Evolutionary conservation across 306 rosid species (phyloP).

Genomic region (Lupinus albus): DNA sequence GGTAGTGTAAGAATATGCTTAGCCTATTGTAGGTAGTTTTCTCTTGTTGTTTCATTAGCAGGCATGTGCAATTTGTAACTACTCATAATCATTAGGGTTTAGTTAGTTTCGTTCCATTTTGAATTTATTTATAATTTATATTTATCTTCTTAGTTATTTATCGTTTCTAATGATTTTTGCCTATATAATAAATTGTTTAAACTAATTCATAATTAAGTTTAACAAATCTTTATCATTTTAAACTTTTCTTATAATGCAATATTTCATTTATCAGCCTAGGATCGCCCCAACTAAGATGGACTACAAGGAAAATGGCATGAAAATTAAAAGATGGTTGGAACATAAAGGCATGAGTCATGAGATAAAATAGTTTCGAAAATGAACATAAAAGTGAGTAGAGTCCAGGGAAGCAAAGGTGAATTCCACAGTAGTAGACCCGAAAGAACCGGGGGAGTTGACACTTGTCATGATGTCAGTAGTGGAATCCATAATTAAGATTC

Average conservation of each 20-base stretch:
- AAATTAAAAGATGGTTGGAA: neutral
- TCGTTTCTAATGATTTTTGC: too few species aligned
- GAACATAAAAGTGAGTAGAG: neutral
- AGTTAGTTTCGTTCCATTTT: too few species aligned
- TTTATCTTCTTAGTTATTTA: too few species aligned
- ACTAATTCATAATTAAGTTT: too few species aligned
- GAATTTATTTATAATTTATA: too few species aligned
- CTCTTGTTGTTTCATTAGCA: neutral
- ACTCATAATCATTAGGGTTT: too few species aligned
- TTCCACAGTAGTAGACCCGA: conserved; percentile 48
- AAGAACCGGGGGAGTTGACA: conserved; percentile 61
- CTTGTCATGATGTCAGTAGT: conserved; percentile 45
- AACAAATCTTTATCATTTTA: too few species aligned
- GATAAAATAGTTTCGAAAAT: too few species aligned
- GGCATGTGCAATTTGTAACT: neutral
- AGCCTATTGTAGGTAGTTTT: neutral
- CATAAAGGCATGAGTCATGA: too few species aligned
- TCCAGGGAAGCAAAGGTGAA: too few species aligned
- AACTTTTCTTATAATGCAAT: neutral
- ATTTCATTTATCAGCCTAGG: neutral
- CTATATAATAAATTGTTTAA: too few species aligned
- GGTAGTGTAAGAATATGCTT: neutral
- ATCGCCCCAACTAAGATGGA: neutral
- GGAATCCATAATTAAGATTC: conserved; percentile 43
- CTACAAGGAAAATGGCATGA: neutral